These are phyloP conservation scores for Pisolithus tinctorius DNA, from an alignment of 768 basidiomycete species.

Conservation along the genomic window DNA sequence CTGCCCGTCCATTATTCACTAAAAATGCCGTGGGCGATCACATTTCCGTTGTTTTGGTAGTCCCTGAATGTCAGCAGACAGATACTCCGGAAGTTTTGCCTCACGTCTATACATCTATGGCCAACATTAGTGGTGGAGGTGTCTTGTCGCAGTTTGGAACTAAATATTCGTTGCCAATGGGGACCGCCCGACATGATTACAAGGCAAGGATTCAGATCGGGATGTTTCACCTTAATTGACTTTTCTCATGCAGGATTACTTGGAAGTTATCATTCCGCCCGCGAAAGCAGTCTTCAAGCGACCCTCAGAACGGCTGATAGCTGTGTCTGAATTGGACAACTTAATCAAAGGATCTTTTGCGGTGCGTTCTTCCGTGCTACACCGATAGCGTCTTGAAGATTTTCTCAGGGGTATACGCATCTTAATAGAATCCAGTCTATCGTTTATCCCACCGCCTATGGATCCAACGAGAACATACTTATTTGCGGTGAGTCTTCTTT, in stretches of 20 bases:
- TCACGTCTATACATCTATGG: conserved; percentile 78
- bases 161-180: conserved; percentile 77
- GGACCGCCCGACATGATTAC: conserved; percentile 58
- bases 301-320: conserved; percentile 61
- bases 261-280: conserved; percentile 89
- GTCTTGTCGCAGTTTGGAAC: conserved; percentile 63
- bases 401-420: conserved; percentile 65
- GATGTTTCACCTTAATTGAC: conserved; percentile 4
- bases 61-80: conserved; percentile 31
- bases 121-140: conserved; percentile 50
- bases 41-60: not conserved
- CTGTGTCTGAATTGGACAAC: conserved; percentile 66
- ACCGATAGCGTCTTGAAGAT: not conserved
- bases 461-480: conserved; percentile 94
- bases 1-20: conserved; percentile 59
- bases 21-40: conserved; percentile 40
- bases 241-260: conserved; percentile 54
- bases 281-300: conserved; percentile 71
- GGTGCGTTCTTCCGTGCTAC: conserved; percentile 34
- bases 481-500: conserved; percentile 35
- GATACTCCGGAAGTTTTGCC: conserved; percentile 62
- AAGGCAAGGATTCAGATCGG: conserved; percentile 44
- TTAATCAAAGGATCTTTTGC: conserved; percentile 80
- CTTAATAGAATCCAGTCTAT: conserved; percentile 96
- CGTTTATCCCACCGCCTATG: conserved; percentile 87